These are phyloP conservation scores for Penicillium fimorum DNA, from an alignment of 495 filamentous ascomycete genomes.

Conservation along the genomic window DNA sequence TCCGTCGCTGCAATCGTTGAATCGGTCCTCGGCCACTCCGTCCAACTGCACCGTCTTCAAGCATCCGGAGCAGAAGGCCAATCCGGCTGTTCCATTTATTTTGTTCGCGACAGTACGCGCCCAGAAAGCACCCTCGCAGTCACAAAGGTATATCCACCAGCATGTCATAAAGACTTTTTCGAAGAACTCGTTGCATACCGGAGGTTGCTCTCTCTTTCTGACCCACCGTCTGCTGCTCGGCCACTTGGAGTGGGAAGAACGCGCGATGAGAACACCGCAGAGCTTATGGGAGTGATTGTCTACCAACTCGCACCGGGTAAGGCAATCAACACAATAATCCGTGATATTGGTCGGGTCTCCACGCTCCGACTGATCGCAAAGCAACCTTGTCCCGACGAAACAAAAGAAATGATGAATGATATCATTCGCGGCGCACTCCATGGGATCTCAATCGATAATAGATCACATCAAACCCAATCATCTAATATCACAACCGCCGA, in stretches of 20 bases:
- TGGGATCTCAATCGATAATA: not conserved
- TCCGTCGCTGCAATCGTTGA: not conserved
- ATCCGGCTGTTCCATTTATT: slow-evolving; percentile 3
- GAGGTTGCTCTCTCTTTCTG: slow-evolving; percentile 2
- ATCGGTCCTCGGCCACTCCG: not conserved
- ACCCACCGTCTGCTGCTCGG: slow-evolving; percentile 2
- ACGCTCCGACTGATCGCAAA: not conserved
- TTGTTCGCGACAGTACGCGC: not conserved
- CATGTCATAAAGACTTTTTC: slow-evolving; percentile 3
- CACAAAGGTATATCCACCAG: not conserved
- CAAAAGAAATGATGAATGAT: slow-evolving; percentile 1
- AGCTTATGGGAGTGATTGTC: slow-evolving; percentile 2
- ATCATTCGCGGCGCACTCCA: not conserved
- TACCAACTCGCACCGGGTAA: not conserved
- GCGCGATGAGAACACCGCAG: slow-evolving; percentile 1
- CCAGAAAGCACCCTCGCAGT: not conserved
- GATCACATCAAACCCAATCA: not conserved
- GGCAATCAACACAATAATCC: slow-evolving; percentile 4
- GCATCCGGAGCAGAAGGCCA: slow-evolving; percentile 1
- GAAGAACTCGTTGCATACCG: slow-evolving; percentile 1
- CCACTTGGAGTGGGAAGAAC: not conserved
- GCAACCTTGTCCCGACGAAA: not conserved
- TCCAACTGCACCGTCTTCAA: slow-evolving; percentile 3
- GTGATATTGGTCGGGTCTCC: not conserved
- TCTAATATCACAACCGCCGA: not conserved